Conservation (phyloP, 164 flowering plant species). For the Piper longum region DNA sequence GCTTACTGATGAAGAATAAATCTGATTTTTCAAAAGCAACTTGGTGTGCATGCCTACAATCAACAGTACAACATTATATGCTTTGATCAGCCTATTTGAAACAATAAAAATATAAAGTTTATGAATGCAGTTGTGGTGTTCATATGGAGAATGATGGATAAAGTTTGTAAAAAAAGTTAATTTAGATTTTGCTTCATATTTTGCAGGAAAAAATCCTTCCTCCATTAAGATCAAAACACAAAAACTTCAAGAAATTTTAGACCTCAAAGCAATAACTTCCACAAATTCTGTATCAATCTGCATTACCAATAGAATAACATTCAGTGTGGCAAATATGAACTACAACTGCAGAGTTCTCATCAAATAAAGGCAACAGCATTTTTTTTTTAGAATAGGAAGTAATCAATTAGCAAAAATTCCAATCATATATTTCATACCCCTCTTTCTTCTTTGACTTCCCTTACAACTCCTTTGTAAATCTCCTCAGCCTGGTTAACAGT, state of each 20-base stretch:
- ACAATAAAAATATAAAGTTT: too few relatives aligned
- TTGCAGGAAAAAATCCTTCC: neutral
- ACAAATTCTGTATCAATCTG: constrained; percentile 82
- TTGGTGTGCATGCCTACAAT: constrained; percentile 68
- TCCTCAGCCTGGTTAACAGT: constrained; percentile 59
- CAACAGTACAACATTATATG: neutral
- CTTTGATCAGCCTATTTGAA: too few relatives aligned
- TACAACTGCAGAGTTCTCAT: neutral
- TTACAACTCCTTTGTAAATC: constrained; percentile 62
- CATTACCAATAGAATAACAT: constrained; percentile 2
- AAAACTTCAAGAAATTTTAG: neutral
- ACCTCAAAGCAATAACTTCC: constrained; percentile 91
- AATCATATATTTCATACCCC: constrained; percentile 39
- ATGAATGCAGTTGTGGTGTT: too few relatives aligned
- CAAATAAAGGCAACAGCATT: too few relatives aligned
- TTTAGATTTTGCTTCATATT: too few relatives aligned
- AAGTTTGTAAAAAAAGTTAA: too few relatives aligned
- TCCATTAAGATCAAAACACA: neutral
- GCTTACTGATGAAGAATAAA: constrained; percentile 76
- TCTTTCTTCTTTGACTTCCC: constrained; percentile 94
- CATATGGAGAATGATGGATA: too few relatives aligned
- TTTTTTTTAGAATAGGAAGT: neutral
- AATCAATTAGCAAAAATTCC: neutral
- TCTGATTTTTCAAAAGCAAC: constrained; percentile 82
- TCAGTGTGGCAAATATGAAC: neutral